Base-by-base conservation (phyloP, 805 yeast genomes). In the Ogataea paradorogensis region DNA sequence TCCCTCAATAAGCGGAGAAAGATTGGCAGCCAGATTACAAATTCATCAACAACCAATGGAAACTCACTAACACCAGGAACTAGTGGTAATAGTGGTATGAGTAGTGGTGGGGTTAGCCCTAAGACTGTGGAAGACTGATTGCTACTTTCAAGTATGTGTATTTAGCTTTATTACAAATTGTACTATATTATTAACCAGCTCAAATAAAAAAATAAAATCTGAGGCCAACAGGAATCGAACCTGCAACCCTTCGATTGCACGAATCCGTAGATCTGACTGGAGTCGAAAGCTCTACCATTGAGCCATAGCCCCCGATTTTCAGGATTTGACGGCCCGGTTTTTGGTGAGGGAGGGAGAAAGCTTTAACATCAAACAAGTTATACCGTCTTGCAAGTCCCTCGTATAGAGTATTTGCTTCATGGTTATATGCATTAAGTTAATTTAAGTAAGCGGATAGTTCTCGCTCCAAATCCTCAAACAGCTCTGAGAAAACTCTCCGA, bases 141-240 rank as follows among this genome's bases (percentile, higher is more conserved):
- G 20, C 11, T 18, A 3, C 20, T 5, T 30, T 21, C 20, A n/a
- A 6, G 24, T 20, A 15, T 10, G 16, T 15, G 13, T 3, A 9
- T 18, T 10, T 8, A 15, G 23, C 14, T 3, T 30, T 15, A 8
- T 3, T 21, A 7, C 15, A 30, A 20, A 9, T 18, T 27, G 23
- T 26, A 38, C 23, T 28, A 21, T 31, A 32, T 8, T n/a, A 28
- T 20, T 32, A 22, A 8, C 6, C 15, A 9, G n/a, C 8, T 7
- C 11, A 4, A 35, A 59, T n/a, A n/a, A 59, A 53, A 49, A 58
- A 58, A 55, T 52, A 60, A 65, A 59, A 47, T 41, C 50, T 77
- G 82, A 77, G 80, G 78, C 83, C 82, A 83, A 79, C 86, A 80
- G 84, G 86, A 80, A 77, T 80, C 76, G 86, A 80, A 80, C 86